Evolutionary conservation across 768 basidiomycete species (phyloP).

Genomic region (Tricholomella constricta): DNA sequence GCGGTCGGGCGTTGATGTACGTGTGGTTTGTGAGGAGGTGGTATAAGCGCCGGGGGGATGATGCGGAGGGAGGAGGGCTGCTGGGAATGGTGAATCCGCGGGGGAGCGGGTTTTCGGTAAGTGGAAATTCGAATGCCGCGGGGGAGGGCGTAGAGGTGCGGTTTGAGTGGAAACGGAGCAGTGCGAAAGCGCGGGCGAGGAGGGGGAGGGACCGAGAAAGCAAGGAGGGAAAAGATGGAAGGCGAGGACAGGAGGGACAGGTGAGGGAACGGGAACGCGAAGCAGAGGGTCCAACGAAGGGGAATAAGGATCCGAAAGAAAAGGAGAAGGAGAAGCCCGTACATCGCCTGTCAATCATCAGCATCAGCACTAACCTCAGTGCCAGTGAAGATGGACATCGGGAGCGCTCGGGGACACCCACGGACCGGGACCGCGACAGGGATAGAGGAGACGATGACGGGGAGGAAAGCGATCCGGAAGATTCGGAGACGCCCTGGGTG

Average conservation of each 20-base stretch:
- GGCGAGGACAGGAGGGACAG: conserved; percentile 6
- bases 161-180: conserved; percentile 75
- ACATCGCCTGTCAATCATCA: conserved; percentile 42
- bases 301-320: not conserved
- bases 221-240: conserved; percentile 18
- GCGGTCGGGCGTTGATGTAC: conserved; percentile 46
- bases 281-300: not conserved
- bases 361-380: conserved; percentile 33
- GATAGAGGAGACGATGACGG: conserved; percentile 45
- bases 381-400: conserved; percentile 23
- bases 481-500: conserved; percentile 95
- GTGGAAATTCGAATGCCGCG: conserved; percentile 11
- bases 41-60: conserved; percentile 56
- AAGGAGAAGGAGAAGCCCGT: conserved; percentile 45
- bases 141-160: conserved; percentile 63
- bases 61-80: conserved; percentile 42
- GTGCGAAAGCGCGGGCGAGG: conserved; percentile 27
- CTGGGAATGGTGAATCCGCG: conserved; percentile 30
- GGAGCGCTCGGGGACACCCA: conserved; percentile 8
- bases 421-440: conserved; percentile 8
- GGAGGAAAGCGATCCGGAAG: conserved; percentile 92
- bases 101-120: not conserved
- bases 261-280: not conserved
- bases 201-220: conserved; percentile 36
- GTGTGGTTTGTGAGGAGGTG: conserved; percentile 78